Evolutionary conservation across 176 grass and related monocot genomes (phyloP), one percentile per base, ranked within the genome.

Genomic region (Triticum urartu): DNA sequence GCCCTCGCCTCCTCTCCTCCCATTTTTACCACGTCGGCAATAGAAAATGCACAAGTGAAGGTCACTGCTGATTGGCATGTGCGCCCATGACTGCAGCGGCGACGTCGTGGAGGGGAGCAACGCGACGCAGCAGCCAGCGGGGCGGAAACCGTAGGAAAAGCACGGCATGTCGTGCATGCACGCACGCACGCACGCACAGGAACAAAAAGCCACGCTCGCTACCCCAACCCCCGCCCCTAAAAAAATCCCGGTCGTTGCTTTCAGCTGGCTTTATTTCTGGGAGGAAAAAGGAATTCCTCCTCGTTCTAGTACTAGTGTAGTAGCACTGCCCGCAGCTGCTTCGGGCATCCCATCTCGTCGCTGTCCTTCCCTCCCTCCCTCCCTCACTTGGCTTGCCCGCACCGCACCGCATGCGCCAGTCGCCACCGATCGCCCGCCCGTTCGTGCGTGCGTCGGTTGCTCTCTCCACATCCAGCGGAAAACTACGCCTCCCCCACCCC

Each of bases 381-480:
- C 20, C 77, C 14, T 77, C 33, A 52, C 89, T 81, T 85, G 11
- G 45, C 34, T 47, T 86, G 28, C 79, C 87, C 90, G 90, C 68
- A 9, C 34, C 67, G 50, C 43, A 47, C 5, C 38, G 83, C 83
- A 80, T 82, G 82, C 80, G 43, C 81, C 80, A 83, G 68, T 83
- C 79, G 24, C 61, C 48, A 0, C 15, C 65, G 68, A 14, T 22
- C 70, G 18, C 21, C 5, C 68, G 40, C 40, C 42, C 42, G 42
- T 43, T 43, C 42, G 34, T 22, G 17, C 34, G 68, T 26, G 40
- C 73, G 74, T 77, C 4, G 74, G 74, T 84, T 89, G 86, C 60
- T 50, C 79, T 65, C 84, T 92, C 87, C 89, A 88, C 89, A 88
- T 91, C 89, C 86, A 69, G 7, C 89, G 78, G 89, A 91, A 89